Evolutionary conservation across 148 eudicot genomes (phyloP).

Genomic region (Diospyros kaki): DNA sequence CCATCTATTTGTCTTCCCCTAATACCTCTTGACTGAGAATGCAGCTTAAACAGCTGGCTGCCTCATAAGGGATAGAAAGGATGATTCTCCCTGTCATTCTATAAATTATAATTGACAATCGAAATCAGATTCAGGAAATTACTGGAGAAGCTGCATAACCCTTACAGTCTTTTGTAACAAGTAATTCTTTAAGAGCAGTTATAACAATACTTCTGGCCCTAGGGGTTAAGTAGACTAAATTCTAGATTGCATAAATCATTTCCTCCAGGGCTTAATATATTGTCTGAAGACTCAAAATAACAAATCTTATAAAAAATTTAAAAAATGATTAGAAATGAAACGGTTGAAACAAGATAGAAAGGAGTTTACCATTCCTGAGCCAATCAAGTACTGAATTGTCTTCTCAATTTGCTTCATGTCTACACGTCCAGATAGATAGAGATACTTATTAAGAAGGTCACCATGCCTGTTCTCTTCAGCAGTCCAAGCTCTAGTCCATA

Average conservation of each 20-base stretch:
- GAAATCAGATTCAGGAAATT: not conserved
- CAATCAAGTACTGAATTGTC: constrained; percentile 30
- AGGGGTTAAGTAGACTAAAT: not conserved
- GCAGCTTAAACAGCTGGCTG: no score
- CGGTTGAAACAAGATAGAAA: not conserved
- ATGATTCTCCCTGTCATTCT: no score
- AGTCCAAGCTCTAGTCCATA: constrained; percentile 31
- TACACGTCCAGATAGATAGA: constrained; percentile 25
- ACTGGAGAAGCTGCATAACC: no score
- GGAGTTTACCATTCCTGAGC: constrained; percentile 26
- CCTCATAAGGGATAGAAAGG: no score
- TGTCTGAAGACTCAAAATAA: not conserved
- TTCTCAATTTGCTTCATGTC: constrained; percentile 32
- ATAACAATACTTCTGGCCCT: not conserved
- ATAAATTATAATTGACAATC: no score
- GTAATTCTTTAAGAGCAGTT: not conserved
- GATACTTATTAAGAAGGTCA: constrained; percentile 26
- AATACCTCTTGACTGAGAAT: no score
- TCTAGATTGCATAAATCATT: not conserved
- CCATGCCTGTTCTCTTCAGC: constrained; percentile 31
- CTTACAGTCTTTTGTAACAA: no score
- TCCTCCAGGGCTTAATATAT: not conserved
- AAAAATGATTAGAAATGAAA: not conserved
- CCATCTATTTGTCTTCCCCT: no score
- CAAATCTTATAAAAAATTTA: not conserved